Conservation (phyloP, 1,284 basidiomycete genomes). For the Moesziomyces globuligerus region DNA sequence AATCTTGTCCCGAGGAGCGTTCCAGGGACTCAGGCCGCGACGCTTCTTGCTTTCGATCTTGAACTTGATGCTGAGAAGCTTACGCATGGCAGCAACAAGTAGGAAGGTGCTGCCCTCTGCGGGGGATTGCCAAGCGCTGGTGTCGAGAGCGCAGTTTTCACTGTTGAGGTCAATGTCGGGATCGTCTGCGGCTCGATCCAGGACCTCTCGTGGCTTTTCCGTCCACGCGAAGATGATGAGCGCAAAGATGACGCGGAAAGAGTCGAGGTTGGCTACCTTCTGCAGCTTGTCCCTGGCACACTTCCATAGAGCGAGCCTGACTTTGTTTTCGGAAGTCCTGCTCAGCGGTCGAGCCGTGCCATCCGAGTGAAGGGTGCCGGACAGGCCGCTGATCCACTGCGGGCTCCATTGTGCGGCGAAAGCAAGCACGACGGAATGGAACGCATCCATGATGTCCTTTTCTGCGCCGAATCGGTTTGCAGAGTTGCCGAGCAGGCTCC, state of each 20-base stretch:
- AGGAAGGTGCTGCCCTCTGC: conserved; percentile 31
- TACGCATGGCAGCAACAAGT: conserved; percentile 27
- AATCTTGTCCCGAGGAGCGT: not conserved
- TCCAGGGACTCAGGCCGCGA: conserved; percentile 16
- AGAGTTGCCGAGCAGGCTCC: conserved; percentile 9
- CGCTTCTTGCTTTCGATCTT: conserved; percentile 20
- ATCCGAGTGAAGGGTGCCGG: not conserved
- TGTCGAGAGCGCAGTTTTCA: conserved; percentile 29
- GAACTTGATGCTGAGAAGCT: conserved; percentile 28
- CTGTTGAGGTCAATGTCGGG: conserved; percentile 17
- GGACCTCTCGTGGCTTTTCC: conserved; percentile 28
- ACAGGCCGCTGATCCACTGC: conserved; percentile 9
- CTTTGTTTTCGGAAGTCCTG: conserved; percentile 15
- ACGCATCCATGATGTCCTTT: conserved; percentile 29
- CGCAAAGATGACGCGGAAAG: conserved; percentile 39
- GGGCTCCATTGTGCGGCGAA: conserved; percentile 33
- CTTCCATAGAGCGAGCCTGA: conserved; percentile 28
- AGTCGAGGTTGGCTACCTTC: conserved; percentile 23
- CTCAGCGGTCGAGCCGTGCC: not conserved
- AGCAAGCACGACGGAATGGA: conserved; percentile 31
- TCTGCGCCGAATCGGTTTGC: conserved; percentile 5
- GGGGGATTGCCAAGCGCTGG: conserved; percentile 31
- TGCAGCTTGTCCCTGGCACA: conserved; percentile 27
- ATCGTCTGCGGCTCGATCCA: conserved; percentile 1
- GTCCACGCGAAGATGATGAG: conserved; percentile 40